Conservation (phyloP, 176 grass and related monocot species). For the Cenchrus fungigraminus region DNA sequence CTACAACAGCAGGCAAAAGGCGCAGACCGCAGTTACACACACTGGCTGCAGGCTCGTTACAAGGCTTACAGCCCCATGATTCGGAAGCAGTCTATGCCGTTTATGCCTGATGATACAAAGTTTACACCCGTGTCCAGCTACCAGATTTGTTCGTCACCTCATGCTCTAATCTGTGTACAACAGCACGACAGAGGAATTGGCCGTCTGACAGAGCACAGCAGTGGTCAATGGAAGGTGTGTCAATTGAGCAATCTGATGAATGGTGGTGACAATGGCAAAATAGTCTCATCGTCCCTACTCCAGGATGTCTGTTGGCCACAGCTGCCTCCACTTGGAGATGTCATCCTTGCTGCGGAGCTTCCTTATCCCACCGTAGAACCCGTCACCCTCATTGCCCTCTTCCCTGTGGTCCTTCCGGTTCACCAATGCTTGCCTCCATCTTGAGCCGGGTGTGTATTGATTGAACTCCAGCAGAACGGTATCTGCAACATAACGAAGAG, state of each 20-base stretch:
- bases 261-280: not conserved
- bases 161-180: constrained; percentile 39
- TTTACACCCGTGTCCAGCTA: constrained; percentile 48
- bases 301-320: constrained; percentile 84
- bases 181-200: constrained; percentile 20
- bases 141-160: constrained; percentile 40
- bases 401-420: constrained; percentile 77
- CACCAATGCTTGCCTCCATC: constrained; percentile 76
- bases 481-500: constrained; percentile 45
- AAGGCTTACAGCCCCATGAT: constrained; percentile 25
- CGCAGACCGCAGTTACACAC: constrained; percentile 24
- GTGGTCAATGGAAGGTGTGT: constrained; percentile 27
- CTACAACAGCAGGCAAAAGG: constrained; percentile 49
- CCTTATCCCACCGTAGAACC: constrained; percentile 91
- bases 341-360: constrained; percentile 74
- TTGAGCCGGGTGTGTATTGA: constrained; percentile 87
- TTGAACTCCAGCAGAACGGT: constrained; percentile 83
- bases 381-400: constrained; percentile 83
- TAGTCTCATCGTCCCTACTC: constrained; percentile 42
- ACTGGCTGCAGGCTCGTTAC: constrained; percentile 8
- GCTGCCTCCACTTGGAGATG: constrained; percentile 77
- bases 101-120: constrained; percentile 30
- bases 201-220: not conserved
- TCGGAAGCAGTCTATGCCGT: constrained; percentile 16
- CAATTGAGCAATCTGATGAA: constrained; percentile 36